Evolutionary conservation across 768 basidiomycete genomes (phyloP).

Genomic region (Mycena metata): DNA sequence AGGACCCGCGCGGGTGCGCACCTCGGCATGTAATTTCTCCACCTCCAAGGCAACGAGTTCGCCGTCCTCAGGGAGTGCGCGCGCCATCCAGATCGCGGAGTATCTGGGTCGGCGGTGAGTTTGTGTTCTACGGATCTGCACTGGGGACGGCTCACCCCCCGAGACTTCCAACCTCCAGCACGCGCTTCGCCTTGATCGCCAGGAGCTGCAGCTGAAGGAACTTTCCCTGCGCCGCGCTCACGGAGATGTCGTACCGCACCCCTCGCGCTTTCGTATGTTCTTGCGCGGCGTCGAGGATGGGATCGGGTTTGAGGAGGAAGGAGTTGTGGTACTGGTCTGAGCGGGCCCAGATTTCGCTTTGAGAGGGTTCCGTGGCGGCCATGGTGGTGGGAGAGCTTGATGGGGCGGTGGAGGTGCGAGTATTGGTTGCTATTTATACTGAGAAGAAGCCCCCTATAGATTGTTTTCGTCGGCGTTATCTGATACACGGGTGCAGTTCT

Average conservation of each 20-base stretch:
- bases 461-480: too few species aligned
- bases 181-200: conserved; percentile 58
- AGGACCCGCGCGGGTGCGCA: conserved; percentile 40
- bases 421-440: too few species aligned
- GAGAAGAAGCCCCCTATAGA: too few species aligned
- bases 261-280: conserved; percentile 50
- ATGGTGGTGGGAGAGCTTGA: too few species aligned
- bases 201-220: conserved; percentile 58
- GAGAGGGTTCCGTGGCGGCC: too few species aligned
- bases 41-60: conserved; percentile 64
- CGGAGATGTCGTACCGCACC: conserved; percentile 51
- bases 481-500: too few species aligned
- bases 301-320: conserved; percentile 32
- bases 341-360: conserved; percentile 23
- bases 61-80: conserved; percentile 63
- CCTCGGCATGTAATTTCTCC: conserved; percentile 59
- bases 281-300: conserved; percentile 19
- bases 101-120: background rate
- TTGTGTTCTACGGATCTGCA: too few species aligned
- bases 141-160: conserved; percentile 53
- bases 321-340: conserved; percentile 31
- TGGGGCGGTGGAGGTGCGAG: too few species aligned
- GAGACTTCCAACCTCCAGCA: conserved; percentile 70
- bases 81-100: conserved; percentile 58
- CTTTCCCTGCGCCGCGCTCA: conserved; percentile 59